Conservation (phyloP, 805 yeast species). For the Hagleromyces aurorensis region DNA sequence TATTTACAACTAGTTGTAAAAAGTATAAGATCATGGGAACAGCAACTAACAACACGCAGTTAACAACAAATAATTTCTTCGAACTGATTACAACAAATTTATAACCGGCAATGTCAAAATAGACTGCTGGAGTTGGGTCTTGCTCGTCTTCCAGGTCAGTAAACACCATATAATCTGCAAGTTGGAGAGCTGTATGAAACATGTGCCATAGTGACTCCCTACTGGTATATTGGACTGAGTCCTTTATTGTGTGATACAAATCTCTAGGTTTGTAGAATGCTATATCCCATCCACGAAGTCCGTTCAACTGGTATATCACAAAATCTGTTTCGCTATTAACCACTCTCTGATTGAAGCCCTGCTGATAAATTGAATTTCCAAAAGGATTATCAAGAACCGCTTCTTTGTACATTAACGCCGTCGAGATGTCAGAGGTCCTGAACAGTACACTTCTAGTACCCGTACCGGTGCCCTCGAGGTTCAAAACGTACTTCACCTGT, state of each 20-base stretch:
- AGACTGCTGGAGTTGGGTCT: slow-evolving; percentile 42
- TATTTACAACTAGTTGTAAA: slow-evolving; percentile 41
- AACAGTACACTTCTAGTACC: slow-evolving; percentile 80
- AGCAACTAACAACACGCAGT: slow-evolving; percentile 42
- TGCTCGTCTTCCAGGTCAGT: slow-evolving; percentile 31
- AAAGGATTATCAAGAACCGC: slow-evolving; percentile 55
- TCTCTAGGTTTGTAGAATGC: slow-evolving; percentile 85
- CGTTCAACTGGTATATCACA: slow-evolving; percentile 55
- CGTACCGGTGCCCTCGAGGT: slow-evolving; percentile 89
- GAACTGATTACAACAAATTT: slow-evolving; percentile 48
- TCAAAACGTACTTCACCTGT: slow-evolving; percentile 56
- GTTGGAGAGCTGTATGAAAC: slow-evolving; percentile 63
- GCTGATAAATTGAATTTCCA: slow-evolving; percentile 74
- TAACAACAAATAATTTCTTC: slow-evolving; percentile 40
- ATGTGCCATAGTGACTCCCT: slow-evolving; percentile 77
- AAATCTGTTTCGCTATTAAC: slow-evolving; percentile 83
- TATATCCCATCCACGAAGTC: slow-evolving; percentile 79
- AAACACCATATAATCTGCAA: slow-evolving; percentile 40
- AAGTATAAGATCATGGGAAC: slow-evolving; percentile 48
- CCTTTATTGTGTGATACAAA: slow-evolving; percentile 72
- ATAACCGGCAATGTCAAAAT: slow-evolving; percentile 55
- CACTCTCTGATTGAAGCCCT: slow-evolving; percentile 69
- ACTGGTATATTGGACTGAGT: slow-evolving; percentile 55
- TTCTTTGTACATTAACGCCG: slow-evolving; percentile 48
- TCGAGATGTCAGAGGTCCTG: slow-evolving; percentile 73